Conservation (phyloP, 1,284 basidiomycete genomes). For the Pholiota adiposa region DNA sequence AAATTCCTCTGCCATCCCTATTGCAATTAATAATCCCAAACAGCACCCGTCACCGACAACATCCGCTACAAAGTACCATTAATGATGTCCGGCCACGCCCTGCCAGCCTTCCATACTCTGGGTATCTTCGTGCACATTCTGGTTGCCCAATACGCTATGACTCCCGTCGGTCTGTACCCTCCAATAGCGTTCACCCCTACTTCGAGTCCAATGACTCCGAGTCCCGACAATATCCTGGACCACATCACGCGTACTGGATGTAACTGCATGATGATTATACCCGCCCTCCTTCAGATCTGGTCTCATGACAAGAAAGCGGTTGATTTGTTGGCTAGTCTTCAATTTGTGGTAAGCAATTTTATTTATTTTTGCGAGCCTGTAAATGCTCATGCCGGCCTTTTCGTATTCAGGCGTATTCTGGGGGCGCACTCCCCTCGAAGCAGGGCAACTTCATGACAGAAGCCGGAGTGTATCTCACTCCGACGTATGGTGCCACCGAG, state of each 20-base stretch:
- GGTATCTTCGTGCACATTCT: conserved; percentile 33
- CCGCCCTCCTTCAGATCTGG: conserved; percentile 42
- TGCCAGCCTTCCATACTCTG: conserved; percentile 39
- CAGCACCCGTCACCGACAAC: background rate
- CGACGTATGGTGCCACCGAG: conserved; percentile 39
- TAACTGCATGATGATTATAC: conserved; percentile 35
- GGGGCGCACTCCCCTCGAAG: conserved; percentile 31
- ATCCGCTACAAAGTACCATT: background rate
- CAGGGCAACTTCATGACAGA: conserved; percentile 31
- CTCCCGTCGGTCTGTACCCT: conserved; percentile 33
- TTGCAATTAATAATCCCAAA: background rate
- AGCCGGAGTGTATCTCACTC: conserved; percentile 31
- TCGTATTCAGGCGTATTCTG: conserved; percentile 31
- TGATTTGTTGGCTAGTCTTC: conserved; percentile 31
- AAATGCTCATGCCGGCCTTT: background rate
- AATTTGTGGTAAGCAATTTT: conserved; percentile 32
- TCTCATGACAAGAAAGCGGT: conserved; percentile 31
- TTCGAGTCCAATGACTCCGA: conserved; percentile 29
- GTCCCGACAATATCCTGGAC: conserved; percentile 37
- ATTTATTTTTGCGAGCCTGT: background rate
- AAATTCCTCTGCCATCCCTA: background rate
- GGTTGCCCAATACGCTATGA: conserved; percentile 27
- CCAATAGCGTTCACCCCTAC: conserved; percentile 29
- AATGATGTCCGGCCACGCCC: conserved; percentile 3
- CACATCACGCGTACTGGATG: conserved; percentile 31